A percentile compares a stretch with the other conserved stretches of the same genome.
phyloP scores from a whole-genome alignment of 345 rosid genomes.

The Punica granatum region DNA sequence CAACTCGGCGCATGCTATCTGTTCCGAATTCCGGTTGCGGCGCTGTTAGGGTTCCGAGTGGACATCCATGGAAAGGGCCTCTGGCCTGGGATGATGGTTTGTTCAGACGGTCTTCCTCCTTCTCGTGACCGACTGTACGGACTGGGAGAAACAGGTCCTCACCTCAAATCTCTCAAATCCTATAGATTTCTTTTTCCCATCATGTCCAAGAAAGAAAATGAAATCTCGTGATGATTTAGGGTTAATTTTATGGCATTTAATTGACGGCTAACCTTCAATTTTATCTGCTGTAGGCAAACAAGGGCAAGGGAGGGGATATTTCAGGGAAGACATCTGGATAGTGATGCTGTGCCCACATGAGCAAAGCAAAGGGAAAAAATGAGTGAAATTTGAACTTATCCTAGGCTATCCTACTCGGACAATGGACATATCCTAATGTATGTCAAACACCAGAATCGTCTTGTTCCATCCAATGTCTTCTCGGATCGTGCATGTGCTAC shows the following conservation, averaged over 20 bases:
- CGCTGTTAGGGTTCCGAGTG: slow-evolving; percentile 30
- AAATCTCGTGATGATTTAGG: no score
- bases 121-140: slow-evolving; percentile 31
- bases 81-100: slow-evolving; percentile 37
- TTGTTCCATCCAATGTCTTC: no score
- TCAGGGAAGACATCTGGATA: slow-evolving; percentile 11
- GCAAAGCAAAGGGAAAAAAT: background rate
- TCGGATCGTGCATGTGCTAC: no score
- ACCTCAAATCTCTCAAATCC: background rate
- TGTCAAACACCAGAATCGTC: no score
- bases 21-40: slow-evolving; percentile 44
- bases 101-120: slow-evolving; percentile 32
- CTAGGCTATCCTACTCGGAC: no score
- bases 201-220: no score
- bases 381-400: background rate
- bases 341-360: background rate
- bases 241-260: no score
- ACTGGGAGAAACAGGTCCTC: slow-evolving; percentile 57
- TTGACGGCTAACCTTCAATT: no score
- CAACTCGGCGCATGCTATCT: slow-evolving; percentile 56
- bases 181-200: no score
- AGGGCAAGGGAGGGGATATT: slow-evolving; percentile 34
- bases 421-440: no score
- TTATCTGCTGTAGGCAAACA: slow-evolving; percentile 31
- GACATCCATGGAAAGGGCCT: slow-evolving; percentile 45